Evolutionary conservation across 208 protist genomes (phyloP), one percentile per base, ranked within the genome.

Genomic region (Acanthamoeba healyi): DNA sequence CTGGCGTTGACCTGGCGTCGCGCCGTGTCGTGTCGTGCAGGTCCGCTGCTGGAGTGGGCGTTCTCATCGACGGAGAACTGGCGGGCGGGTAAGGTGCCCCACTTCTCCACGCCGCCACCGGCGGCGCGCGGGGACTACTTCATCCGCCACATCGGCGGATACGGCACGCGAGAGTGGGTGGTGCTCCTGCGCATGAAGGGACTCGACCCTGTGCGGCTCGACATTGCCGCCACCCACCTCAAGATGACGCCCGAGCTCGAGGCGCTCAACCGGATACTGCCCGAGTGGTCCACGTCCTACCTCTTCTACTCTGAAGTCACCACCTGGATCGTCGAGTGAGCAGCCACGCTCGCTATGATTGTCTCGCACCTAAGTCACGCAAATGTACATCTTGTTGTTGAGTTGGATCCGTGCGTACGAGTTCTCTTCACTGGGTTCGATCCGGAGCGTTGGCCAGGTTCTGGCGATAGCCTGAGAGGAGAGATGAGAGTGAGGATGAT

Each of bases 281-380:
- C 49, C 56, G 29, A 49, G 12, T 91, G 84, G 84, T 17, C 84
- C 26, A 70, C 84, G 6, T 72, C 84, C 38, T 91, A 91, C 84
- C 42, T 91, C 56, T 90, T 63, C 54, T 90, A 70, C 82, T 90
- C 82, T 38, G 82, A 90, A 46, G 54, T 90, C n/a, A 72, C 82
- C 32, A 72, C 82, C 19, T 90, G 82, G 82, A 70, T 90, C 46
- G 36, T 90, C 24, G 54, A 63, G 32, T 90, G 38, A 89, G 0
- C 32, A 42, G 0, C 26, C 7, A 5, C 12, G 5, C 24, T 72
- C 12, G 7, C 26, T 14, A 22, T 67, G 22, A 67, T 22, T n/a
- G n/a, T n/a, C n/a, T n/a, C n/a, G n/a, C n/a, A n/a, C n/a, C n/a
- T n/a, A n/a, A n/a, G n/a, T n/a, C n/a, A n/a, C n/a, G n/a, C n/a